phyloP scores from a whole-genome alignment of 2,329 filamentous ascomycete species.

The Cladosporium sp. region DNA sequence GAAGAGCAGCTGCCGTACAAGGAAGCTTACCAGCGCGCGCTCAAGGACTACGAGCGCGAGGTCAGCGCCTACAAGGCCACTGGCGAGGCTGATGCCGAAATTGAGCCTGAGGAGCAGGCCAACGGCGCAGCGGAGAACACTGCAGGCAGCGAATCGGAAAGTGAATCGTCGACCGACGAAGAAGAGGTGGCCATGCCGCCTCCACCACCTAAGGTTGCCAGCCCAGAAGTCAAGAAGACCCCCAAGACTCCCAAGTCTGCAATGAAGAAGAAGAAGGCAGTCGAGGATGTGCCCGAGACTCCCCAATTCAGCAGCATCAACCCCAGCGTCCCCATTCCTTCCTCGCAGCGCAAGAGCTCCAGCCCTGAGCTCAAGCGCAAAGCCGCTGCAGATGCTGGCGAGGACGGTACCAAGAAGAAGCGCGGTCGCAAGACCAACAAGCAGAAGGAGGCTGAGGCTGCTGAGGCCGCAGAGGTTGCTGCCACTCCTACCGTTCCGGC shows the following conservation, averaged over 20 bases:
- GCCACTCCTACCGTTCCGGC: constrained; percentile 21
- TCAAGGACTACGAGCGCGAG: constrained; percentile 59
- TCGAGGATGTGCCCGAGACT: constrained; percentile 26
- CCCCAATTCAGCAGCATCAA: constrained; percentile 30
- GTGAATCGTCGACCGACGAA: constrained; percentile 27
- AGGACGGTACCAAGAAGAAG: constrained; percentile 37
- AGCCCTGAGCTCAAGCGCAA: constrained; percentile 36
- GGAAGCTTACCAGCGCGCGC: constrained; percentile 59
- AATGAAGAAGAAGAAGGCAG: constrained; percentile 32
- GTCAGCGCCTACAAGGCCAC: constrained; percentile 58
- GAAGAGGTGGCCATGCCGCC: constrained; percentile 39
- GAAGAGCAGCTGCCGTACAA: constrained; percentile 71
- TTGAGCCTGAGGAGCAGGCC: constrained; percentile 42
- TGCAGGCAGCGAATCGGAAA: constrained; percentile 24
- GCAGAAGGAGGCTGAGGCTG: constrained; percentile 32
- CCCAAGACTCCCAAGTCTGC: constrained; percentile 40
- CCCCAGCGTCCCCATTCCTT: constrained; percentile 26
- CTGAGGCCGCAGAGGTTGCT: constrained; percentile 21
- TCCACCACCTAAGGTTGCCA: constrained; percentile 34
- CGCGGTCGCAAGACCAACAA: constrained; percentile 34
- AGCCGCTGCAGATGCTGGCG: constrained; percentile 27
- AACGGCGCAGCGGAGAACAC: constrained; percentile 34
- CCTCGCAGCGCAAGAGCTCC: constrained; percentile 27
- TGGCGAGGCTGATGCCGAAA: constrained; percentile 41
- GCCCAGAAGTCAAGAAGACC: constrained; percentile 28